A percentile compares a stretch with the other conserved stretches of the same genome.
These are phyloP conservation scores for Globisporangium paddicum DNA, from an alignment of 352 stramenopile species.

Conservation along the genomic window DNA sequence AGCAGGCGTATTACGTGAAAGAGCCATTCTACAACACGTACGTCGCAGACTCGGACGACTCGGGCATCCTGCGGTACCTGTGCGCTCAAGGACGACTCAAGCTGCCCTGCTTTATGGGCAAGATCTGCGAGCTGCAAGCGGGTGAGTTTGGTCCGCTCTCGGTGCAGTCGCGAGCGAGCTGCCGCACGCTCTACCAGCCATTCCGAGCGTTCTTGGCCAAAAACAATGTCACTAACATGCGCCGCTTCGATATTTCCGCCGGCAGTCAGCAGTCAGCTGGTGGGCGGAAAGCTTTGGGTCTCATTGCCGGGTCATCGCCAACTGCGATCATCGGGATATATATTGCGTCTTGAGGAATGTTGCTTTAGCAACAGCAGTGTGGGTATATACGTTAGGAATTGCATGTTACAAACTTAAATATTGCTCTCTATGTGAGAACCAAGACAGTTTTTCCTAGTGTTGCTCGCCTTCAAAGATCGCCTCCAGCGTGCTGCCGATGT, in stretches of 20 bases:
- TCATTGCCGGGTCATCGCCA: background rate
- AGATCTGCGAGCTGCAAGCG: background rate
- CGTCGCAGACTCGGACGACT: constrained; percentile 15
- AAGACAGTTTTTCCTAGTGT: background rate
- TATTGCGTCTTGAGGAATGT: background rate
- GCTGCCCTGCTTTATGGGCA: background rate
- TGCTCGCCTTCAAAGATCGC: background rate
- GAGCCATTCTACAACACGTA: constrained; percentile 17
- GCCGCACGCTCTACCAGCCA: constrained; percentile 3
- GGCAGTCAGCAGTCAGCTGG: background rate
- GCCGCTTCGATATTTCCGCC: background rate
- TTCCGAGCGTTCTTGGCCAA: background rate
- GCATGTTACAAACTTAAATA: background rate
- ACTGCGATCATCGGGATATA: constrained; percentile 7
- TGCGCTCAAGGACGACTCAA: constrained; percentile 1
- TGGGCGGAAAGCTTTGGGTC: background rate
- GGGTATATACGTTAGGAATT: background rate
- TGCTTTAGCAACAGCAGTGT: background rate
- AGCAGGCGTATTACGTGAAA: constrained; percentile 15
- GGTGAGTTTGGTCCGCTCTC: background rate
- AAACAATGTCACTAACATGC: background rate
- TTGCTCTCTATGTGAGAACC: background rate
- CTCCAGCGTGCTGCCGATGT: background rate
- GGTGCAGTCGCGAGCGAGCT: background rate
- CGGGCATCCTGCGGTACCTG: constrained; percentile 7